Conservation (phyloP, 2,329 filamentous ascomycete genomes). For the Xylaria sp. region DNA sequence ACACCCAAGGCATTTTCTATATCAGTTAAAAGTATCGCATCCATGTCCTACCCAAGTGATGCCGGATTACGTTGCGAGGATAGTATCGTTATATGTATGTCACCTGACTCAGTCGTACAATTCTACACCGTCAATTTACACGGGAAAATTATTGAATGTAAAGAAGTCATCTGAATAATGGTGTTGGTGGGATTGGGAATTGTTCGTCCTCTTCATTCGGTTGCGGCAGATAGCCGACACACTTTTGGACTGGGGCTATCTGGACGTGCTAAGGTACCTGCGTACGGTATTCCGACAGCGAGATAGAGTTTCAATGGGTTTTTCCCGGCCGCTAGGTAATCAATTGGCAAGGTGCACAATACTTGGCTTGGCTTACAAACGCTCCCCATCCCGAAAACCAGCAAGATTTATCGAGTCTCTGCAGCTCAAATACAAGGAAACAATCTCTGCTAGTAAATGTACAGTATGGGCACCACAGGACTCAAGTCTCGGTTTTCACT, state of each 20-base stretch:
- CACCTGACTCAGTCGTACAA: not conserved
- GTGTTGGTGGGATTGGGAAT: not conserved
- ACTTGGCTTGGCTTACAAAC: not conserved
- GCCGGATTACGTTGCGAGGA: not conserved
- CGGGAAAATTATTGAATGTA: too few species aligned
- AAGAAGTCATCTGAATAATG: too few species aligned
- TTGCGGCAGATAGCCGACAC: not conserved
- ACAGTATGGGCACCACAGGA: too few species aligned
- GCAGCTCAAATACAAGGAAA: not conserved
- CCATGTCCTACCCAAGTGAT: not conserved
- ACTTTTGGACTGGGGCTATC: too few species aligned
- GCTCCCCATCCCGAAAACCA: not conserved
- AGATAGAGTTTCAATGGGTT: not conserved
- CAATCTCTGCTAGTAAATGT: not conserved
- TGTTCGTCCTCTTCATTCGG: not conserved
- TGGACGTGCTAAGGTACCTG: too few species aligned
- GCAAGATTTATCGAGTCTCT: not conserved
- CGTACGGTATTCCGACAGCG: not conserved
- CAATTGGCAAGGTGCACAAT: not conserved
- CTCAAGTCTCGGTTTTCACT: not conserved
- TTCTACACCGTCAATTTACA: not conserved
- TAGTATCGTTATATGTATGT: not conserved
- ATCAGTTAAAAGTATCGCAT: constrained; percentile 9
- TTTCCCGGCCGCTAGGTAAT: not conserved
- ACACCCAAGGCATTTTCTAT: constrained; percentile 24